Conservation (phyloP, 2,329 filamentous ascomycete genomes). For the Trichophyton benhamiae region DNA sequence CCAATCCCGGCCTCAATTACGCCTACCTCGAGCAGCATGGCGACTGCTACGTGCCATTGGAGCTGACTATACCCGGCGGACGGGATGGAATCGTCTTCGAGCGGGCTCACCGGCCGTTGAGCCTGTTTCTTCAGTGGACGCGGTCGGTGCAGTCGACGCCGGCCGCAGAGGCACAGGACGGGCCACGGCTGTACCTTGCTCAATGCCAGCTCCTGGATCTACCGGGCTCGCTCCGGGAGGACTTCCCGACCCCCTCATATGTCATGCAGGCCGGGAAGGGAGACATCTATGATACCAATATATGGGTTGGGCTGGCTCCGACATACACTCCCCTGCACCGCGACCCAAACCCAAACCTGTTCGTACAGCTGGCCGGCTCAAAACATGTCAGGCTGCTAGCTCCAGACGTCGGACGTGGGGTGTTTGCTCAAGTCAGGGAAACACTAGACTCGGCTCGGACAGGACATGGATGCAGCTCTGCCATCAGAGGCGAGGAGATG, state of each 20-base stretch:
- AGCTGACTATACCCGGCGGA: constrained; percentile 34
- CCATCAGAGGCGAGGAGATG: constrained; percentile 72
- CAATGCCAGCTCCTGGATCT: constrained; percentile 63
- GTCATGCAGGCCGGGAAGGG: constrained; percentile 55
- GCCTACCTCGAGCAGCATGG: constrained; percentile 37
- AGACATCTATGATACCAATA: constrained; percentile 72
- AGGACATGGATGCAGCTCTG: constrained; percentile 24
- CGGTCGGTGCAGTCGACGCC: constrained; percentile 13
- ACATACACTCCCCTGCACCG: constrained; percentile 85
- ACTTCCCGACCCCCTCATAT: constrained; percentile 56
- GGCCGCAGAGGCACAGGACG: constrained; percentile 16
- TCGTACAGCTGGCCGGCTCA: constrained; percentile 63
- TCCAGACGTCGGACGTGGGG: constrained; percentile 48
- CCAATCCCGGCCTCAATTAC: constrained; percentile 26
- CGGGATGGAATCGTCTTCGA: constrained; percentile 25
- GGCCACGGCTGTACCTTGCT: constrained; percentile 63
- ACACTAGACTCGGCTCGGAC: constrained; percentile 22
- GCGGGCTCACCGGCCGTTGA: constrained; percentile 41
- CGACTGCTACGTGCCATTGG: constrained; percentile 45
- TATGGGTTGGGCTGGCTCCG: constrained; percentile 79
- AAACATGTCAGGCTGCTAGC: constrained; percentile 64
- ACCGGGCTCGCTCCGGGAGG: constrained; percentile 47
- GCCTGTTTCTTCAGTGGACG: constrained; percentile 50
- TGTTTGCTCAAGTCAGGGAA: constrained; percentile 48
- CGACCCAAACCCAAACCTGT: constrained; percentile 89